These are phyloP conservation scores for Scleroderma citrinum DNA, from an alignment of 768 basidiomycete genomes.

Conservation along the genomic window DNA sequence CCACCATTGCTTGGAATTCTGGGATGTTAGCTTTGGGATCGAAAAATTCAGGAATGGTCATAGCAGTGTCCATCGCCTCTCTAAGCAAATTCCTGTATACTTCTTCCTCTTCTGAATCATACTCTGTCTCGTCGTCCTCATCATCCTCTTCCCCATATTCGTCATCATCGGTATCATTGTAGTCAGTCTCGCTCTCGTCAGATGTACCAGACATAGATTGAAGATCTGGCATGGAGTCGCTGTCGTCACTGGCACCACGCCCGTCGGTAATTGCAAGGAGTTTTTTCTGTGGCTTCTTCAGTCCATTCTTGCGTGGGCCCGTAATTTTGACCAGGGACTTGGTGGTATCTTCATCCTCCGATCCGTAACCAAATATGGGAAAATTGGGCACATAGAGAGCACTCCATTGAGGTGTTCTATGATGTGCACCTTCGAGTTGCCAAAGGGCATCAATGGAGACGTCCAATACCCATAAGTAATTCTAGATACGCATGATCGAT, in stretches of 20 bases:
- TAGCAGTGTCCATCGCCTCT: conserved; percentile 69
- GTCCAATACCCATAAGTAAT: conserved; percentile 49
- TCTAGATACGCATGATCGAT: conserved; percentile 36
- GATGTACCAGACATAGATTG: conserved; percentile 61
- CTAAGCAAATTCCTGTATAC: conserved; percentile 52
- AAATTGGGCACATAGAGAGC: conserved; percentile 30
- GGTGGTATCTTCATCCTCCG: conserved; percentile 20
- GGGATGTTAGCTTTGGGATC: conserved; percentile 43
- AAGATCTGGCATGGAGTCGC: conserved; percentile 61
- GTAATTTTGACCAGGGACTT: conserved; percentile 7
- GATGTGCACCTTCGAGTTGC: conserved; percentile 48
- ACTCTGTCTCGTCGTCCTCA: conserved; percentile 38
- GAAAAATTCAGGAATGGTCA: conserved; percentile 51
- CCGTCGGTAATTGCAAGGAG: conserved; percentile 49
- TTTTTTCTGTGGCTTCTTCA: conserved; percentile 30
- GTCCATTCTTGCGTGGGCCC: conserved; percentile 12
- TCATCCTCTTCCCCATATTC: conserved; percentile 31
- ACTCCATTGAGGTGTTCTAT: conserved; percentile 56
- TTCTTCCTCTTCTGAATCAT: conserved; percentile 68
- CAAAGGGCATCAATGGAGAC: conserved; percentile 58
- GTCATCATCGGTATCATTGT: conserved; percentile 38
- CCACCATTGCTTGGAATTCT: conserved; percentile 37
- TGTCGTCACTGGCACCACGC: conserved; percentile 34
- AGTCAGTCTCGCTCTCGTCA: too few species aligned
- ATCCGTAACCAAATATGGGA: conserved; percentile 15